Percentiles rank a stretch among this genome's conserved stretches.
Evolutionary conservation across 176 grass and related monocot species (phyloP).

Genomic region (Triticum urartu): DNA sequence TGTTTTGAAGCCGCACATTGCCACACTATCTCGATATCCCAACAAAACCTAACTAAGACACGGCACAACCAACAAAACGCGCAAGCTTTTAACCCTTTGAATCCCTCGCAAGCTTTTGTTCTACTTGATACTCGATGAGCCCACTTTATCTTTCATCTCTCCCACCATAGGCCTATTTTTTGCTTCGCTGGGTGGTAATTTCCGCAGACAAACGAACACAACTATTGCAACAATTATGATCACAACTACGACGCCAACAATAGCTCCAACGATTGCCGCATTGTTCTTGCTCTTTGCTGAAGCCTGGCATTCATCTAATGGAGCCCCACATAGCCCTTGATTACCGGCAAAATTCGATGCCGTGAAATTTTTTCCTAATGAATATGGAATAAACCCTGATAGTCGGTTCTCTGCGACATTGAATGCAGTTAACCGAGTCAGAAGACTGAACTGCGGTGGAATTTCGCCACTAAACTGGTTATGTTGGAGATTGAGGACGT

Average conservation of each 20-base stretch:
- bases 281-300: constrained; percentile 46
- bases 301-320: constrained; percentile 40
- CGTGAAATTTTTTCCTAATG: too few relatives aligned
- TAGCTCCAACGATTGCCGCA: constrained; percentile 54
- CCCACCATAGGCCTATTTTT: too few relatives aligned
- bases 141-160: too few relatives aligned
- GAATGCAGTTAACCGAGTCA: constrained; percentile 28
- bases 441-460: constrained; percentile 34
- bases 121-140: too few relatives aligned
- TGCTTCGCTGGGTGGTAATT: constrained; percentile 58
- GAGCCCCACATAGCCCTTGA: constrained; percentile 31
- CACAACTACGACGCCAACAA: constrained; percentile 63
- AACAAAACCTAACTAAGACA: too few relatives aligned
- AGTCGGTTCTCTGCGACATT: constrained; percentile 54
- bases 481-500: constrained; percentile 65
- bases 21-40: too few relatives aligned
- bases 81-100: too few relatives aligned
- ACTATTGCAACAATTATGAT: constrained; percentile 47
- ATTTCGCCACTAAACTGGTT: constrained; percentile 63
- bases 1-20: too few relatives aligned
- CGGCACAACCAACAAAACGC: too few relatives aligned
- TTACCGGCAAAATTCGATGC: constrained; percentile 29
- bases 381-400: constrained; percentile 35
- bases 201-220: constrained; percentile 48
- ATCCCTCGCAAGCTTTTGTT: too few relatives aligned